Evolutionary conservation across 192 early-diverging fungal genomes (phyloP), one percentile per base, ranked within the genome.

Genomic region (Coemansia sp.): DNA sequence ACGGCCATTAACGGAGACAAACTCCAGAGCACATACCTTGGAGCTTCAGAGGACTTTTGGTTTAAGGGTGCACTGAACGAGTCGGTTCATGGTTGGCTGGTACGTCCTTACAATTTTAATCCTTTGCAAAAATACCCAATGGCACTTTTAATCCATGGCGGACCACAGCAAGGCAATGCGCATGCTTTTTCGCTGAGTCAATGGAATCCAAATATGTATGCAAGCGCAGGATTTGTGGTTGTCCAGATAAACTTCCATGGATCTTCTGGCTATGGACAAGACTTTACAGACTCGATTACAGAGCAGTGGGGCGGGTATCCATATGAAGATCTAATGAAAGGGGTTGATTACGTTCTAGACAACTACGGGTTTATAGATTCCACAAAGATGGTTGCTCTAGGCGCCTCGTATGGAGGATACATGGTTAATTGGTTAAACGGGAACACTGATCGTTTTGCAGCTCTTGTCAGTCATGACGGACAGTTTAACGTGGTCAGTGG

Each of bases 341-440:
- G 92, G 43, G 57, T 94, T 12, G 83, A 89, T 60, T 74, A 89
- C 48, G 82, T 89, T 8, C 61, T 90, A 18, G 74, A 62, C 19
- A 84, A 81, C 46, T 68, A 62, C 46, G 45, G 40, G 9, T 90
- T 83, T 60, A 68, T 93, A n/a, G 92, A 93, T 67, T 26, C 65
- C 1, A 54, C 59, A 10, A 82, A 88, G 12, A 66, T 93, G 40
- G 83, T 82, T 41, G 91, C 83, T 21, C 68, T 93, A 48, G 93
- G 93, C n/a, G 93, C 87, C 4, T 88, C 86, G 3, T 94, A 91
- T 82, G 93, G 93, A 63, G 92, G 91, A 12, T 92, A 87, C 67
- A 91, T 92, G 92, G 85, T 87, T 52, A 94, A 94, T 80, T 94
- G 92, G 92, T 79, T 93, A 63, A 94, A 94, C 68, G 89, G 87